Evolutionary conservation across 208 protist genomes (phyloP).

Genomic region (Trypanosoma brucei): DNA sequence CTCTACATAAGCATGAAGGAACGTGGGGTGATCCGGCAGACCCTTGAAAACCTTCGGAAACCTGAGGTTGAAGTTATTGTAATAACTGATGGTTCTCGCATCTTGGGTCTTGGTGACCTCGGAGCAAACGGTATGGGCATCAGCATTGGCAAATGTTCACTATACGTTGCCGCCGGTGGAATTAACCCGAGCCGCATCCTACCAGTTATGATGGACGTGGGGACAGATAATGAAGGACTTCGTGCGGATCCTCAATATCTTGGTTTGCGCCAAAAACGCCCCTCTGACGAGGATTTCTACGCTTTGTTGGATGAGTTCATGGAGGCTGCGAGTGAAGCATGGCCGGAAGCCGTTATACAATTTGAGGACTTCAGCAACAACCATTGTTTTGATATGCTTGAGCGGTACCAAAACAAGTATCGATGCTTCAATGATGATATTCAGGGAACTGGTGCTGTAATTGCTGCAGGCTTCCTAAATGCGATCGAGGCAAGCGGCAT

Average conservation of each 20-base stretch:
- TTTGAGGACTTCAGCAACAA: conserved; percentile 95
- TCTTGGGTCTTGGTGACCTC: conserved; percentile 86
- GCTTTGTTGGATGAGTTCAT: conserved; percentile 87
- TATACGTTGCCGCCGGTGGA: conserved; percentile 86
- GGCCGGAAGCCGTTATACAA: conserved; percentile 81
- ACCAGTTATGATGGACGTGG: conserved; percentile 87
- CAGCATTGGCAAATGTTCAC: conserved; percentile 86
- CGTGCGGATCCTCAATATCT: conserved; percentile 76
- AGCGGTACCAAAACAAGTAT: conserved; percentile 79
- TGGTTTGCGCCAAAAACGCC: conserved; percentile 39
- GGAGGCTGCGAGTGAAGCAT: conserved; percentile 48
- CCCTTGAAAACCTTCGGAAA: conserved; percentile 70
- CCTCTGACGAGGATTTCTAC: conserved; percentile 64
- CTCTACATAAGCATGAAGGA: conserved; percentile 71
- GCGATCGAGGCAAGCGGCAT: conserved; percentile 43
- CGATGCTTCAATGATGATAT: conserved; percentile 97
- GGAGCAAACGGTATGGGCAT: conserved; percentile 93
- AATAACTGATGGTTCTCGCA: conserved; percentile 87
- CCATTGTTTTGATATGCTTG: conserved; percentile 89
- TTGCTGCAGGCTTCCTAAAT: conserved; percentile 90
- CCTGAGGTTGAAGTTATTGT: conserved; percentile 85
- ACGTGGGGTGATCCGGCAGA: conserved; percentile 42
- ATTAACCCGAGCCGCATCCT: conserved; percentile 71
- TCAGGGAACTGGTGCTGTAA: conserved; percentile 94
- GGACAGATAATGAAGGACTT: conserved; percentile 77